Conservation (phyloP, 257 asterid genomes). For the Osmanthus fragrans region DNA sequence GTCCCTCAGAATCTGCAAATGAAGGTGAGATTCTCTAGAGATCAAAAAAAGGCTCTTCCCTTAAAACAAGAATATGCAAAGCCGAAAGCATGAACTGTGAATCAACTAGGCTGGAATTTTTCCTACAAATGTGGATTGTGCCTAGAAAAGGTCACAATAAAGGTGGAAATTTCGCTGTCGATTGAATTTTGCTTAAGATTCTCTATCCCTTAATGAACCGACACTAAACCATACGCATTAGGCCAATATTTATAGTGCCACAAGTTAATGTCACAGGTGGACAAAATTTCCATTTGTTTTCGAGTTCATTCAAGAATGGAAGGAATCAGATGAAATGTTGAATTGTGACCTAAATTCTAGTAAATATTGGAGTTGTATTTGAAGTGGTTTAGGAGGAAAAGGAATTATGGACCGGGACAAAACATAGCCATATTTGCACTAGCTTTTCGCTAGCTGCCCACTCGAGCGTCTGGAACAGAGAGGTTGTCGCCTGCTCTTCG, state of each 20-base stretch:
- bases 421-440: too few species aligned
- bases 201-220: constrained; percentile 7
- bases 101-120: constrained; percentile 24
- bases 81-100: constrained; percentile 34
- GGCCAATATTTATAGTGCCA: constrained; percentile 25
- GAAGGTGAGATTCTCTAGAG: constrained; percentile 43
- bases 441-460: too few species aligned
- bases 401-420: too few species aligned
- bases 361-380: too few species aligned
- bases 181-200: constrained; percentile 21
- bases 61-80: constrained; percentile 42
- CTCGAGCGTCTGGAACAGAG: too few species aligned
- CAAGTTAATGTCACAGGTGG: constrained; percentile 14
- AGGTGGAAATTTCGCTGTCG: constrained; percentile 3
- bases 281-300: neutral
- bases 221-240: neutral
- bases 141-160: constrained; percentile 38
- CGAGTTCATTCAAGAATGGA: neutral
- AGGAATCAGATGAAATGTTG: constrained; percentile 19
- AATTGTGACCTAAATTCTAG: too few species aligned
- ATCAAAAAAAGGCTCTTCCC: constrained; percentile 29
- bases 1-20: constrained; percentile 20
- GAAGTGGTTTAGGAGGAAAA: too few species aligned
- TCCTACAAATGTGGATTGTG: constrained; percentile 44
- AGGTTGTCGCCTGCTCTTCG: too few species aligned